Base-by-base conservation (phyloP, 179 eudicot species). In the Beta corolliflora region DNA sequence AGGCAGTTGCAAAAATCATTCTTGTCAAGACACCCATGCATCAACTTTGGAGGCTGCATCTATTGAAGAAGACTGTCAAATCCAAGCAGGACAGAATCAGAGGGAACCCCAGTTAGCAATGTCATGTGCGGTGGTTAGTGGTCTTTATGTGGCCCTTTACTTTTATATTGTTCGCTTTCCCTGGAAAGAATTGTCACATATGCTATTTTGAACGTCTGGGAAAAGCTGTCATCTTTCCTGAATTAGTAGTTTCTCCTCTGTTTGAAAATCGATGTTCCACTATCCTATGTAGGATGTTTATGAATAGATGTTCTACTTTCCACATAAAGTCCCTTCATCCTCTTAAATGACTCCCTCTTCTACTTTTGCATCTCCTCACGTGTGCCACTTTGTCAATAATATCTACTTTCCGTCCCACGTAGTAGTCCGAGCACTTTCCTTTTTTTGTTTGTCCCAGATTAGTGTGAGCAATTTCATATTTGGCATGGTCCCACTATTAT, bases 71-170 rank as follows among this genome's bases (percentile, higher is more conserved):
- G 81, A 73, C 14, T 72, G 76, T 80, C 80, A 76, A 53, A 77
- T 68, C 59, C 80, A 31, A 78, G 71, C 60, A 36, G 74, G 53
- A 64, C 71, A 66, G 45, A 25, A 64, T 76, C 53, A 83, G 80
- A 77, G 53, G 45, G 78, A 83, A 75, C 66, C 85, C 63, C 76
- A 77, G 19, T 61, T 63, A 64, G 72, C 81, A 21, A 54, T 81
- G 72, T 82, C 87, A 48, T 84, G 90, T 67, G 81, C 84, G 64
- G 77, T 74, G 85, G 90, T 88, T 36, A 85, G 88, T 83, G 31
- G 48, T 55, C 41, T 63, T 25, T 48, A 6, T n/a, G 16, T 5
- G 25, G 25, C 78, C 25, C 44, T 59, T 76, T 45, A 19, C 10
- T 18, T 52, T 8, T 53, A 21, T 50, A 16, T 68, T 79, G 12